Conservation (phyloP, 2,329 filamentous ascomycete species). For the Trichoderma cornu-damae region DNA sequence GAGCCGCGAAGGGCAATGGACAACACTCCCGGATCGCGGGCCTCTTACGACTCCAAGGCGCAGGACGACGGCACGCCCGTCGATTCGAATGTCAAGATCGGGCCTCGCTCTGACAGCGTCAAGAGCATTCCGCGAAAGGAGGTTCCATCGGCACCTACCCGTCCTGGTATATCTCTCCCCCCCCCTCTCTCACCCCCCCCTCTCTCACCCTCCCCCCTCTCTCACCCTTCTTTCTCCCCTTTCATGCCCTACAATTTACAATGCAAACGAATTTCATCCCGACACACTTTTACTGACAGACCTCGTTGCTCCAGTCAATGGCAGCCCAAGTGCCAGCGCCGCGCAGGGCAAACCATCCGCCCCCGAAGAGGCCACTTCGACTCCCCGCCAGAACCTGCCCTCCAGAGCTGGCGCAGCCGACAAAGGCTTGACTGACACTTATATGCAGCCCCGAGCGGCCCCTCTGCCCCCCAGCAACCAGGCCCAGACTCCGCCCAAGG, state of each 20-base stretch:
- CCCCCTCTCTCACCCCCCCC: too few relatives aligned
- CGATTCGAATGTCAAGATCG: slow-evolving; percentile 38
- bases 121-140: slow-evolving; percentile 63
- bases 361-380: slow-evolving; percentile 23
- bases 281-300: neutral
- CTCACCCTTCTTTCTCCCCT: neutral
- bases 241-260: neutral
- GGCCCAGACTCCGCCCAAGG: slow-evolving; percentile 40
- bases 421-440: slow-evolving; percentile 42
- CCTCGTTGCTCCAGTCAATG: slow-evolving; percentile 25
- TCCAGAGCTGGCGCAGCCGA: slow-evolving; percentile 23
- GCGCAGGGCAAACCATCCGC: slow-evolving; percentile 24
- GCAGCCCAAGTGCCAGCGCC: slow-evolving; percentile 23
- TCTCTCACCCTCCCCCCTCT: too few relatives aligned
- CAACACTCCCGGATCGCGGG: slow-evolving; percentile 38
- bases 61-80: slow-evolving; percentile 51
- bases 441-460: slow-evolving; percentile 54
- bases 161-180: slow-evolving; percentile 41
- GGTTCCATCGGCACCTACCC: slow-evolving; percentile 39
- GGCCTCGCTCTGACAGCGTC: slow-evolving; percentile 36
- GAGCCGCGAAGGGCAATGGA: slow-evolving; percentile 36
- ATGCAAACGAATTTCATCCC: neutral
- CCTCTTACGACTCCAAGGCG: slow-evolving; percentile 55
- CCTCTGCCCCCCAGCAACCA: slow-evolving; percentile 45
- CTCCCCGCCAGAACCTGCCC: slow-evolving; percentile 24